Evolutionary conservation across 371 early-diverging fungal species (phyloP).

Genomic region (Mucor lusitanicus): DNA sequence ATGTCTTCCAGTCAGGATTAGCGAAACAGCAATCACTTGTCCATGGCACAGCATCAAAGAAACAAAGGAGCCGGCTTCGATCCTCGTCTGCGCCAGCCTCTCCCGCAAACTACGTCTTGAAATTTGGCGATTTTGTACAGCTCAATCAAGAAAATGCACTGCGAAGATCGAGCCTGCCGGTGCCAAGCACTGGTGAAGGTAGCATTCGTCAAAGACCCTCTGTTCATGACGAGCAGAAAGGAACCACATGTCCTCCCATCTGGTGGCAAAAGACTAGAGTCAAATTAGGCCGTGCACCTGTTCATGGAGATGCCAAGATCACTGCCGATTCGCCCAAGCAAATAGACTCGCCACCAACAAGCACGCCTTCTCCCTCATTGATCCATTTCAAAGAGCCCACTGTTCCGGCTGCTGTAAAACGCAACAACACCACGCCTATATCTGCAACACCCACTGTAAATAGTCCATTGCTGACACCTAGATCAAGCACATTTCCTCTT

Average conservation of each 20-base stretch:
- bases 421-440: background rate
- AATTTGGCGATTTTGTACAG: background rate
- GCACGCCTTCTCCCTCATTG: background rate
- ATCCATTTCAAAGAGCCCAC: background rate
- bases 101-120: background rate
- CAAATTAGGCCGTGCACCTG: conserved; percentile 16
- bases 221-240: conserved; percentile 20
- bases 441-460: background rate
- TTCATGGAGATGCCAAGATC: conserved; percentile 14
- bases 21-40: background rate
- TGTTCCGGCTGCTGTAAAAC: background rate
- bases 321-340: background rate
- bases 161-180: conserved; percentile 6
- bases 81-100: background rate
- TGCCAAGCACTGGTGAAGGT: background rate
- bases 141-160: background rate
- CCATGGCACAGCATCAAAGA: background rate
- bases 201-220: conserved; percentile 16
- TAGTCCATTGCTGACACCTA: background rate
- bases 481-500: background rate
- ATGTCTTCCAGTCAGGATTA: conserved; percentile 10
- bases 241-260: conserved; percentile 30
- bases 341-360: background rate
- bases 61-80: background rate
- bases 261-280: conserved; percentile 36